A percentile compares a stretch with the other conserved stretches of the same genome.
Evolutionary conservation across 2,329 filamentous ascomycete genomes (phyloP).

Genomic region (Aspergillus sp.): DNA sequence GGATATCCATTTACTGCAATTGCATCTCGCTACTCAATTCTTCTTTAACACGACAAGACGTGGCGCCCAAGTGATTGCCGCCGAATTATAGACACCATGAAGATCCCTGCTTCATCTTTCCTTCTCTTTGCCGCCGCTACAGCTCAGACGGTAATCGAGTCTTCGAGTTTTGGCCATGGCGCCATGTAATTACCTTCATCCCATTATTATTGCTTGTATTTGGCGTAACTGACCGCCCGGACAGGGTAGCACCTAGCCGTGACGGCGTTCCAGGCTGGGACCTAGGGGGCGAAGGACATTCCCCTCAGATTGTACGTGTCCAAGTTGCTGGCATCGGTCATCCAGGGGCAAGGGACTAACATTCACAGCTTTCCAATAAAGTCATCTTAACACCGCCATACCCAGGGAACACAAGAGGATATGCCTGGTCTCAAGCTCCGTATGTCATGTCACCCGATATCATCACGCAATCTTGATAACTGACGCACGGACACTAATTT

Average conservation of each 20-base stretch:
- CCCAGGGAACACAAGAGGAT: slow-evolving; percentile 80
- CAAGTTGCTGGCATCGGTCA: no score
- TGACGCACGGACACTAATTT: slow-evolving; percentile 9
- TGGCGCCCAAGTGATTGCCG: slow-evolving; percentile 10
- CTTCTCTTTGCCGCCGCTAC: slow-evolving; percentile 52
- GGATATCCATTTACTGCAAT: background rate
- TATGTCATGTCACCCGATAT: slow-evolving; percentile 33
- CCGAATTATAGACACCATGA: slow-evolving; percentile 37
- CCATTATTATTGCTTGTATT: background rate
- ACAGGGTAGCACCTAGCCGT: slow-evolving; percentile 60
- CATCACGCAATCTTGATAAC: background rate
- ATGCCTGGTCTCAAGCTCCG: slow-evolving; percentile 71
- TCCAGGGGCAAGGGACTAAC: slow-evolving; percentile 15
- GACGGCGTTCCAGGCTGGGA: slow-evolving; percentile 57
- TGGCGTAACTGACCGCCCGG: background rate
- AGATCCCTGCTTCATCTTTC: slow-evolving; percentile 41
- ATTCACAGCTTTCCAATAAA: slow-evolving; percentile 72
- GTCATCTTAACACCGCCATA: slow-evolving; percentile 86
- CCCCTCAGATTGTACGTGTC: slow-evolving; percentile 51
- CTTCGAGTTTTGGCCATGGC: slow-evolving; percentile 75
- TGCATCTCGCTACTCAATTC: background rate
- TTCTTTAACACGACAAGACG: background rate
- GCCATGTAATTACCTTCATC: slow-evolving; percentile 50
- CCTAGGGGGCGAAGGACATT: slow-evolving; percentile 55
- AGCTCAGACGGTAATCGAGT: slow-evolving; percentile 68